Conservation (phyloP, 2,329 filamentous ascomycete species). For the Amauroascus verrucosus region DNA sequence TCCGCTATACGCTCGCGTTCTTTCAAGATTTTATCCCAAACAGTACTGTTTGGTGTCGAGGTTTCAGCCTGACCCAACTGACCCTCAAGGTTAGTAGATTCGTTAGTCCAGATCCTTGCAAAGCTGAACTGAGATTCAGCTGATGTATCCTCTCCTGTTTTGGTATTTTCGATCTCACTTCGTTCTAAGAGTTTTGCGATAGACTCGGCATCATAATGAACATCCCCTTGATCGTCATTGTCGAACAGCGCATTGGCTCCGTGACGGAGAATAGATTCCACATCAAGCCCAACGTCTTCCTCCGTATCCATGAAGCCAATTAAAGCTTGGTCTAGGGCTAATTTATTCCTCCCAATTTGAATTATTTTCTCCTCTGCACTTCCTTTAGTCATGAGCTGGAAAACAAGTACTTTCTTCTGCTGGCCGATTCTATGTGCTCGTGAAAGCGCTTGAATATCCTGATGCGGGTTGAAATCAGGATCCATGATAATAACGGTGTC, state of each 20-base stretch:
- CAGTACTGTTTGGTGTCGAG: constrained; percentile 51
- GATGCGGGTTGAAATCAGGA: constrained; percentile 94
- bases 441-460: constrained; percentile 91
- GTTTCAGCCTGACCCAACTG: constrained; percentile 47
- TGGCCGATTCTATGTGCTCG: constrained; percentile 94
- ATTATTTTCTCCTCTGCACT: constrained; percentile 93
- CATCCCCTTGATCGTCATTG: constrained; percentile 58
- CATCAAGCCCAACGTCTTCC: constrained; percentile 58
- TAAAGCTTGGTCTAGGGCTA: constrained; percentile 87
- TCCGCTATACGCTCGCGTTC: constrained; percentile 69
- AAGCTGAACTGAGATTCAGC: constrained; percentile 78
- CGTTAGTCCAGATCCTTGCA: constrained; percentile 85
- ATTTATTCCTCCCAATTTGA: constrained; percentile 89
- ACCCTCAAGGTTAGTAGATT: constrained; percentile 57
- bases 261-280: constrained; percentile 79
- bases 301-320: constrained; percentile 84
- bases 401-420: constrained; percentile 88
- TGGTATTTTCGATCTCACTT: constrained; percentile 64
- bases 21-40: constrained; percentile 85
- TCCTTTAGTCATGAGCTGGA: constrained; percentile 82
- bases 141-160: constrained; percentile 51
- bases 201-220: constrained; percentile 68
- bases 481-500: constrained; percentile 98
- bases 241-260: constrained; percentile 80
- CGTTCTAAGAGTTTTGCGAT: constrained; percentile 90